Conservation (phyloP, 2,329 filamentous ascomycete species). For the Mycosphaerella sp. region DNA sequence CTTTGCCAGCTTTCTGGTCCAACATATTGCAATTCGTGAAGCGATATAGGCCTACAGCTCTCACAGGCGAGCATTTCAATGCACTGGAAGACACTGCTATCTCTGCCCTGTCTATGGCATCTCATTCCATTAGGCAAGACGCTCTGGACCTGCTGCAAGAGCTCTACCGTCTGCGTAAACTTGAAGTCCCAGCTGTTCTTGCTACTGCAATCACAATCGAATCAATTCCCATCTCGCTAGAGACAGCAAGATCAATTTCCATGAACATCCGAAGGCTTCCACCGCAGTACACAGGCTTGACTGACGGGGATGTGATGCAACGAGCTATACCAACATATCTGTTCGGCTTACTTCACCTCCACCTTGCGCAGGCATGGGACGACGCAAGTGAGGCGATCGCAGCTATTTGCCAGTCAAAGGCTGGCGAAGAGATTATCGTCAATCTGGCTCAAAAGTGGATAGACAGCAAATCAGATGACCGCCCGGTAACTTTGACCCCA, state of each 20-base stretch:
- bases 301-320: slow-evolving; percentile 58
- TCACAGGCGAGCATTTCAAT: slow-evolving; percentile 47
- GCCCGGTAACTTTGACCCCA: not conserved
- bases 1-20: slow-evolving; percentile 25
- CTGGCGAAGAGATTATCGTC: slow-evolving; percentile 66
- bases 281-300: slow-evolving; percentile 54
- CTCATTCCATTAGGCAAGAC: slow-evolving; percentile 64
- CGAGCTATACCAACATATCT: slow-evolving; percentile 72
- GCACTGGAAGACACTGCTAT: slow-evolving; percentile 60
- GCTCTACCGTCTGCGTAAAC: slow-evolving; percentile 47
- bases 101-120: slow-evolving; percentile 67
- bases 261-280: slow-evolving; percentile 81
- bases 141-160: slow-evolving; percentile 67
- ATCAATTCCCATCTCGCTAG: slow-evolving; percentile 67
- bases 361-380: slow-evolving; percentile 80
- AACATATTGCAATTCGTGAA: slow-evolving; percentile 25
- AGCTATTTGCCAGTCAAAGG: slow-evolving; percentile 62
- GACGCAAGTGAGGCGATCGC: slow-evolving; percentile 71
- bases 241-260: slow-evolving; percentile 68
- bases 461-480: slow-evolving; percentile 37
- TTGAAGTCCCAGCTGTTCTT: slow-evolving; percentile 49
- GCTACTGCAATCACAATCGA: slow-evolving; percentile 71
- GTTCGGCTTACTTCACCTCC: slow-evolving; percentile 83
- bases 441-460: slow-evolving; percentile 75
- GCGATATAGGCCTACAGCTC: slow-evolving; percentile 7